Conservation (phyloP, 805 yeast genomes). For the Saccharomycopsis guyanensis region DNA sequence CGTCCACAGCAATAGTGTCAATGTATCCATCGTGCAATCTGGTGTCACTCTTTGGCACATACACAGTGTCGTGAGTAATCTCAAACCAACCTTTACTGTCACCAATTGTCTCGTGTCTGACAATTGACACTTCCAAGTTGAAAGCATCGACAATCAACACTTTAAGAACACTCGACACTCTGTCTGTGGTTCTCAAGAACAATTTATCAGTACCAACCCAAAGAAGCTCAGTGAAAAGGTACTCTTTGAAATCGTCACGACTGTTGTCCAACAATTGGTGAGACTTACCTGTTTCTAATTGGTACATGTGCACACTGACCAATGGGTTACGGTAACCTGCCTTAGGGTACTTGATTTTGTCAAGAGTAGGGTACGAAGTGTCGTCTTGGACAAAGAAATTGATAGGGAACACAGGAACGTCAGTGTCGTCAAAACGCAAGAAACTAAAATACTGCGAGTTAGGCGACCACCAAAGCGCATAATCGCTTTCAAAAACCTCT, state of each 20-base stretch:
- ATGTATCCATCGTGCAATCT: constrained; percentile 63
- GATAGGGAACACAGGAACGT: constrained; percentile 41
- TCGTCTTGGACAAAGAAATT: constrained; percentile 42
- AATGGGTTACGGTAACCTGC: constrained; percentile 61
- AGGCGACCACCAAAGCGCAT: constrained; percentile 68
- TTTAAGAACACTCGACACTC: constrained; percentile 60
- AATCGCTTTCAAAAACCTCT: constrained; percentile 55
- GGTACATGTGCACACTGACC: constrained; percentile 39
- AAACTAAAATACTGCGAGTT: constrained; percentile 49
- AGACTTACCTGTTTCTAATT: constrained; percentile 27
- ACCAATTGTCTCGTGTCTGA: constrained; percentile 38
- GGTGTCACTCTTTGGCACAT: constrained; percentile 45
- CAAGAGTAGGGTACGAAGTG: constrained; percentile 38
- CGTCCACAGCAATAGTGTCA: constrained; percentile 62
- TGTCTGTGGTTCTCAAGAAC: constrained; percentile 51
- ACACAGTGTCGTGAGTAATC: constrained; percentile 54
- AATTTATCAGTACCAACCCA: constrained; percentile 57
- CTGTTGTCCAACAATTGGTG: constrained; percentile 39
- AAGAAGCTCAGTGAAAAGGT: constrained; percentile 56
- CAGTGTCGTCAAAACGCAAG: constrained; percentile 51
- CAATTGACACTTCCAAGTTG: constrained; percentile 30
- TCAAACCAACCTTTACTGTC: constrained; percentile 78
- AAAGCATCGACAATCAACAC: constrained; percentile 46
- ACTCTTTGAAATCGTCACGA: constrained; percentile 31
- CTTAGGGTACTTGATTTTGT: constrained; percentile 57